Percentiles rank a stretch among this genome's conserved stretches.
phyloP scores from a whole-genome alignment of 768 basidiomycete genomes.

The Saitozyma sp. region DNA sequence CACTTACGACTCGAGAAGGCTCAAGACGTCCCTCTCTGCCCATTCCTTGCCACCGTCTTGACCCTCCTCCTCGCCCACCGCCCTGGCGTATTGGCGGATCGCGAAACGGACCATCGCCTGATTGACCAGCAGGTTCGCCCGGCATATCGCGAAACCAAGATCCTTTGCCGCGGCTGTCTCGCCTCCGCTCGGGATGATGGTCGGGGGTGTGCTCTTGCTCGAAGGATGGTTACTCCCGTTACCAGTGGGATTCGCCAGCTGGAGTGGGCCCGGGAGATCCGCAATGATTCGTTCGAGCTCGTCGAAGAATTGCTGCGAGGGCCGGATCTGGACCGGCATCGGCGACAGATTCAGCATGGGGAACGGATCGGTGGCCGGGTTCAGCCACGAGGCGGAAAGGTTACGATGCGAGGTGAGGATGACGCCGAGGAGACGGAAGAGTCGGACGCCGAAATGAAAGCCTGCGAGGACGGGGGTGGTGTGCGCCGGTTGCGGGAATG shows the following conservation, averaged over 20 bases:
- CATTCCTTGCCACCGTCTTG: conserved; percentile 15
- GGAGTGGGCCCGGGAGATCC: conserved; percentile 19
- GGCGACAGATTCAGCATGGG: conserved; percentile 9
- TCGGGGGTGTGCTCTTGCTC: background rate
- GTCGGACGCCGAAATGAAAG: conserved; percentile 25
- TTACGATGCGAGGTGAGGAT: conserved; percentile 12
- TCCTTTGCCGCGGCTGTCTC: background rate
- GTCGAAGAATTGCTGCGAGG: conserved; percentile 11
- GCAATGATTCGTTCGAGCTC: conserved; percentile 15
- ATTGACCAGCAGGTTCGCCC: conserved; percentile 30
- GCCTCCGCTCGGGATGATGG: background rate
- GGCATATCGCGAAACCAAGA: conserved; percentile 24
- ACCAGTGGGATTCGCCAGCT: conserved; percentile 11
- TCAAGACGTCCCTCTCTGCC: conserved; percentile 31
- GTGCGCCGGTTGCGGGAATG: conserved; percentile 21
- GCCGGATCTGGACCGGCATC: conserved; percentile 2
- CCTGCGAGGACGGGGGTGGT: conserved; percentile 26
- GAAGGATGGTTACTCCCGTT: background rate
- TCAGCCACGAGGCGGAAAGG: background rate
- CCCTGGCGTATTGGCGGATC: conserved; percentile 29
- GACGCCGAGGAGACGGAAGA: conserved; percentile 28
- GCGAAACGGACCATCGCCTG: conserved; percentile 36
- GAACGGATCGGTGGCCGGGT: conserved; percentile 8
- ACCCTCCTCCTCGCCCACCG: conserved; percentile 12
- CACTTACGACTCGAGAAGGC: conserved; percentile 22